Evolutionary conservation across 495 filamentous ascomycete genomes (phyloP), one percentile per base, ranked within the genome.

Genomic region (Penicillium angulare): DNA sequence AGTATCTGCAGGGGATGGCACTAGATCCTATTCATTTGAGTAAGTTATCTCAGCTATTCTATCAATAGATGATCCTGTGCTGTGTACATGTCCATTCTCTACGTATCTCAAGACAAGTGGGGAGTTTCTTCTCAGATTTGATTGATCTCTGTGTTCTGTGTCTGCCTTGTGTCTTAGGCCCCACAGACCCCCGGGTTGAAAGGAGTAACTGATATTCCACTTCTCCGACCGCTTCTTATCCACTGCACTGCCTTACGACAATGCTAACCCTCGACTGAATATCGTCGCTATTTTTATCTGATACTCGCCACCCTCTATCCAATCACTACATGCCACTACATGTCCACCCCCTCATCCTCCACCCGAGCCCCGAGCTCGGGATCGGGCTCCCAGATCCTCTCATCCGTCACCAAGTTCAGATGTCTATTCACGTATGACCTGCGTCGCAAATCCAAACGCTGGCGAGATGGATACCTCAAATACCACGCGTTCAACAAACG

Each of bases 401-500:
- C 91, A 2, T 77, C 80, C 0, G 87, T 96, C 21, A 70, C 86
- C 56, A 89, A 93, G 55, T 92, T 84, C 60, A 74, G 82, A 47
- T 96, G 91, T 58, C 83, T 97, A 17, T 97, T 87, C 67, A 95
- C 88, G 5, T 80, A 86, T 54, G 91, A 97, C 61, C 64, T 95
- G 43, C 82, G 85, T 7, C 81, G 87, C 43, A 97, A 97, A 68
- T 82, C 86, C 44, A 97, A 97, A 68, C 74, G 87, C 39, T 97
- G 91, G 91, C 88, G 92, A 56, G 92, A 97, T 86, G 92, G 92
- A 34, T 82, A 84, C 38, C 78, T 96, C 24, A 83, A 86, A 44
- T 95, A 84, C 61, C 91, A 97, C 64, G 87, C 88, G 2, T 95
- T 95, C 77, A 97, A 97, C 70, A 89, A 86, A 56, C 84, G 91